Percentiles rank a stretch among this genome's conserved stretches.
These are phyloP conservation scores for Vinca minor DNA, from an alignment of 257 asterid genomes.

Conservation along the genomic window DNA sequence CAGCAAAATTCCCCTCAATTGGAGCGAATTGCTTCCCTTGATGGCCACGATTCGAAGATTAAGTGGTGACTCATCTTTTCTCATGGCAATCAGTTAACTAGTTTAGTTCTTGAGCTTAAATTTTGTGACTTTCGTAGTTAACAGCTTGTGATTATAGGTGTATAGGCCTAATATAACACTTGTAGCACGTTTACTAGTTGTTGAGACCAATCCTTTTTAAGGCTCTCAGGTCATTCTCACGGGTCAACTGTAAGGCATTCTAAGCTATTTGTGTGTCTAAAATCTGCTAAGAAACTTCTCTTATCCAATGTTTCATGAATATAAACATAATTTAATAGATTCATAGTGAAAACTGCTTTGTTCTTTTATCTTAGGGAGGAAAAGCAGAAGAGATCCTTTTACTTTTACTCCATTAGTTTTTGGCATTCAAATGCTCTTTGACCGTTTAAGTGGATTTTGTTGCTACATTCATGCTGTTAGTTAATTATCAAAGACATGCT, in stretches of 20 bases:
- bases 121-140: too few species aligned
- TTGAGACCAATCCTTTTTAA: too few species aligned
- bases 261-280: not conserved
- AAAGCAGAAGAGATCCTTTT: not conserved
- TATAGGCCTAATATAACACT: too few species aligned
- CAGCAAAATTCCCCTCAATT: slow-evolving; percentile 87
- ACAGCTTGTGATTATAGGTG: too few species aligned
- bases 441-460: not conserved
- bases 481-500: not conserved
- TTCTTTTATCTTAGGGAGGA: not conserved
- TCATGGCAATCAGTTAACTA: not conserved
- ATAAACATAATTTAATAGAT: not conserved
- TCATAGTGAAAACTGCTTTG: not conserved
- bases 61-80: slow-evolving; percentile 45
- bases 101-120: too few species aligned
- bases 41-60: slow-evolving; percentile 67
- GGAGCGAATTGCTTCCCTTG: slow-evolving; percentile 76
- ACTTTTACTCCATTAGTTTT: not conserved
- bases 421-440: not conserved
- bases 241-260: too few species aligned
- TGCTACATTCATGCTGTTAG: not conserved
- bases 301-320: not conserved
- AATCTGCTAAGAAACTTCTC: not conserved
- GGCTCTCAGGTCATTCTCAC: too few species aligned
- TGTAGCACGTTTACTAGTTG: too few species aligned